Base-by-base conservation (phyloP, 2,329 filamentous ascomycete species). In the Microdochium trichocladiopsis region DNA sequence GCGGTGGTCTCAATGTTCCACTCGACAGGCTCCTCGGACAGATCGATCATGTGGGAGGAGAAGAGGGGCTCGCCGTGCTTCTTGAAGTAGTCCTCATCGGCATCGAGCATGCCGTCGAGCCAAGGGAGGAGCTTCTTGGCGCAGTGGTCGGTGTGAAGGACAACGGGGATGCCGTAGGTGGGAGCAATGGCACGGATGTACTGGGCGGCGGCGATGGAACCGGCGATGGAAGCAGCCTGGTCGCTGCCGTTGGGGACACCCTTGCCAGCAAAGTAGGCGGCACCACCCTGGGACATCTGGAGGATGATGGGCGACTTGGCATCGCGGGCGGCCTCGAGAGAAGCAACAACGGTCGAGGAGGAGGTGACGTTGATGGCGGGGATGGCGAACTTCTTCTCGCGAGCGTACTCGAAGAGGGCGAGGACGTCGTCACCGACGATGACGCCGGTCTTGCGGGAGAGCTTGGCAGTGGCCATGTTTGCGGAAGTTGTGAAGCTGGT, bases 61-160 rank as follows among this genome's bases (percentile, higher is more conserved):
- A 95, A 97, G 57, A 97, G 87, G 60, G 94, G 93, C 74, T 92
- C 88, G 75, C 88, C 88, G 70, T 93, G 84, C 70, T 83, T 72
- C 86, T 96, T 95, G 87, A 95, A 96, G 80, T 92, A 93, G 55
- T 78, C 80, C 84, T 97, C 94, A 67, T 97, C 94, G 63, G 86
- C 93, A 58, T 94, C 91, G 63, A 97, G 75, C 86, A 96, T 92
- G 70, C 92, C 92, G 68, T 96, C 92, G 70, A 97, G 79, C 93
- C 93, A 97, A 57, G 94, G 94, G 53, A 97, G 86, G 55, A 97
- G 90, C 86, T 97, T 97, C 88, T 97, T 97, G 70, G 94, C 93
- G 76, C 93, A 96, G 81, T 97, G 94, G 73, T 99, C 94, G 69
- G 93, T 95, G 84, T 96, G 92, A 55, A 97, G 85, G 64, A 97